Evolutionary conservation across 305 asterid species (phyloP).

Genomic region (Andrographis paniculata): DNA sequence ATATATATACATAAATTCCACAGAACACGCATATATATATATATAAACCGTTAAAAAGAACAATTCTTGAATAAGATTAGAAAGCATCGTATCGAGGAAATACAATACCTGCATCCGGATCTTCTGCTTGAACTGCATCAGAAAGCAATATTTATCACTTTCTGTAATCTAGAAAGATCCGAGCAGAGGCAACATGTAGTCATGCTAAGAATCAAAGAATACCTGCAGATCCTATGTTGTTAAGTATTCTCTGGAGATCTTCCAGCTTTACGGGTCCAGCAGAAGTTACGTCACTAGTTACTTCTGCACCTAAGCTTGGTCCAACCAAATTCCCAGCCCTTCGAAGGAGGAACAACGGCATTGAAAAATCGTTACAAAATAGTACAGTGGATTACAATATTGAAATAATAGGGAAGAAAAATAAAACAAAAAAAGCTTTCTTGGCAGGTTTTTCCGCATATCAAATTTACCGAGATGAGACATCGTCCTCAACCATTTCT

Average conservation of each 20-base stretch:
- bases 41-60: not conserved
- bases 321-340: slow-evolving; percentile 91
- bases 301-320: slow-evolving; percentile 71
- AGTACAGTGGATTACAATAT: slow-evolving; percentile 3
- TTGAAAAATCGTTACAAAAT: slow-evolving; percentile 5
- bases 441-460: slow-evolving; percentile 3
- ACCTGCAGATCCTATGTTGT: slow-evolving; percentile 83
- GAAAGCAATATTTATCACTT: slow-evolving; percentile 18
- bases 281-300: slow-evolving; percentile 74
- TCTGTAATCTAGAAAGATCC: slow-evolving; percentile 18
- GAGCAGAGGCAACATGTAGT: slow-evolving; percentile 13
- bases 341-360: slow-evolving; percentile 19
- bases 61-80: slow-evolving; percentile 6
- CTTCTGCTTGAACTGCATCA: slow-evolving; percentile 46
- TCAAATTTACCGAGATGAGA: slow-evolving; percentile 60
- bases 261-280: slow-evolving; percentile 87
- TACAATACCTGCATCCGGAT: slow-evolving; percentile 80
- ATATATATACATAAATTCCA: too few species aligned
- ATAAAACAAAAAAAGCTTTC: slow-evolving; percentile 9
- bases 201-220: slow-evolving; percentile 12
- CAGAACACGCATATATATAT: too few species aligned
- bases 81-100: slow-evolving; percentile 13
- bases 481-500: slow-evolving; percentile 60
- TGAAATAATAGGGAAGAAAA: not conserved
- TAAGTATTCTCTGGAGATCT: slow-evolving; percentile 88